Percentiles rank a stretch among this genome's conserved stretches.
These are phyloP conservation scores for Onygenales sp. DNA, from an alignment of 2,329 filamentous ascomycete species.

Conservation along the genomic window DNA sequence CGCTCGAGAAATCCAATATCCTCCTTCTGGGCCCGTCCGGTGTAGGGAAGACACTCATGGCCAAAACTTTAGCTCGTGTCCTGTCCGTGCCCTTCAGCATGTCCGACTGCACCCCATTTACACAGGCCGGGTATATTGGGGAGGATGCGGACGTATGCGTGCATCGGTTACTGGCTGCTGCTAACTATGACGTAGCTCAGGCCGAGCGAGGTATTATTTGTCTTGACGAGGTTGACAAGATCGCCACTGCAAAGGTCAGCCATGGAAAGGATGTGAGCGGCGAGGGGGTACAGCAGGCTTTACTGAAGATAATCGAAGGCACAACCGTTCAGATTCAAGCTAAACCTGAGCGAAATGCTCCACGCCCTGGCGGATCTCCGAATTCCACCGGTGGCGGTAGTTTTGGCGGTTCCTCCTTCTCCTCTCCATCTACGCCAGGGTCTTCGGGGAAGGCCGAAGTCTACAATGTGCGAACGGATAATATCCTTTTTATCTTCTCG, in stretches of 20 bases:
- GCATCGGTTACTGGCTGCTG: constrained; percentile 76
- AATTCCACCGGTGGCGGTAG: constrained; percentile 17
- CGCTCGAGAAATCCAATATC: constrained; percentile 92
- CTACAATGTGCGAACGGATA: constrained; percentile 78
- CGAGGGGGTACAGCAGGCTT: constrained; percentile 90
- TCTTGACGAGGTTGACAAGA: constrained; percentile 95
- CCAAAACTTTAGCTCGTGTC: constrained; percentile 77
- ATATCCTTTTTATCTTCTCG: constrained; percentile 94
- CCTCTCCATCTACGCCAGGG: constrained; percentile 7
- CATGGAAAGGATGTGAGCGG: constrained; percentile 92
- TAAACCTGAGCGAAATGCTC: constrained; percentile 47
- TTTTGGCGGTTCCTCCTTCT: constrained; percentile 12
- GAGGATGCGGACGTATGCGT: constrained; percentile 97
- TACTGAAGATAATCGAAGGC: constrained; percentile 92
- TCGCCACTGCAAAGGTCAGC: constrained; percentile 75
- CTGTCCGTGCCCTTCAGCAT: constrained; percentile 95
- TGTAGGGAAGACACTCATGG: constrained; percentile 92
- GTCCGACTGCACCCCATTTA: constrained; percentile 91
- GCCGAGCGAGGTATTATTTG: constrained; percentile 91
- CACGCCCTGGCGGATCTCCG: constrained; percentile 27
- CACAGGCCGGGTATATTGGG: constrained; percentile 93
- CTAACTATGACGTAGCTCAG: constrained; percentile 76
- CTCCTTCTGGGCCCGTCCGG: constrained; percentile 85
- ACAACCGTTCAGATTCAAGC: constrained; percentile 87
- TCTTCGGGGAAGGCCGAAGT: constrained; percentile 44